Conservation (phyloP, 441 rosid species). For the Erysimum cheiri region DNA sequence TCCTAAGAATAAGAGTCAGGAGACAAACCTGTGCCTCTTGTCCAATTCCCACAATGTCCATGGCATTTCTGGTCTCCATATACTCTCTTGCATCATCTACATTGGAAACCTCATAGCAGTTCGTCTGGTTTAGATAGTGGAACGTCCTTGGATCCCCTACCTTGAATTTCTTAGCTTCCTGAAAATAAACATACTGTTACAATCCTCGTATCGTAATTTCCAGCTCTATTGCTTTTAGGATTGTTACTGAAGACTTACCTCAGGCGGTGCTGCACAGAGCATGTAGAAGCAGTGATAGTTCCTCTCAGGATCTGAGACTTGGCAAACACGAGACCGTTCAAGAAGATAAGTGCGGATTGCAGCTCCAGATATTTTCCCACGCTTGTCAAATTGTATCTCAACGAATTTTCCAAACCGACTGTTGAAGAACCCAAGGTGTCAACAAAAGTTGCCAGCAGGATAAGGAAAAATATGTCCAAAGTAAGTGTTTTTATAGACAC, state of each 20-base stretch:
- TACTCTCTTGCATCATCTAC: slow-evolving; percentile 76
- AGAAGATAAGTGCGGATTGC: slow-evolving; percentile 79
- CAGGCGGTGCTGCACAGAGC: slow-evolving; percentile 75
- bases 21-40: slow-evolving; percentile 63
- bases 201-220: neutral
- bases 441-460: neutral
- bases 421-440: slow-evolving; percentile 21
- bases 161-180: slow-evolving; percentile 69
- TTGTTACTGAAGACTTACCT: slow-evolving; percentile 45
- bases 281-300: slow-evolving; percentile 81
- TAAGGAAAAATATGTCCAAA: neutral
- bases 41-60: slow-evolving; percentile 75
- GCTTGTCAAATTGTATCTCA: slow-evolving; percentile 80
- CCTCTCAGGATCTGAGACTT: slow-evolving; percentile 76
- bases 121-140: slow-evolving; percentile 69
- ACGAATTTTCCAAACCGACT: slow-evolving; percentile 91
- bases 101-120: slow-evolving; percentile 61
- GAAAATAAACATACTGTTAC: slow-evolving; percentile 35
- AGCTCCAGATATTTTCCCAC: slow-evolving; percentile 81
- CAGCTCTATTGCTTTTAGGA: slow-evolving; percentile 25
- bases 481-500: slow-evolving; percentile 23
- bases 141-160: slow-evolving; percentile 63
- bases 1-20: slow-evolving; percentile 10
- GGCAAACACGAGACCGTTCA: slow-evolving; percentile 81
- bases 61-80: slow-evolving; percentile 72